These are phyloP conservation scores for Penicillium nucicola DNA, from an alignment of 495 filamentous ascomycete species.

Conservation along the genomic window DNA sequence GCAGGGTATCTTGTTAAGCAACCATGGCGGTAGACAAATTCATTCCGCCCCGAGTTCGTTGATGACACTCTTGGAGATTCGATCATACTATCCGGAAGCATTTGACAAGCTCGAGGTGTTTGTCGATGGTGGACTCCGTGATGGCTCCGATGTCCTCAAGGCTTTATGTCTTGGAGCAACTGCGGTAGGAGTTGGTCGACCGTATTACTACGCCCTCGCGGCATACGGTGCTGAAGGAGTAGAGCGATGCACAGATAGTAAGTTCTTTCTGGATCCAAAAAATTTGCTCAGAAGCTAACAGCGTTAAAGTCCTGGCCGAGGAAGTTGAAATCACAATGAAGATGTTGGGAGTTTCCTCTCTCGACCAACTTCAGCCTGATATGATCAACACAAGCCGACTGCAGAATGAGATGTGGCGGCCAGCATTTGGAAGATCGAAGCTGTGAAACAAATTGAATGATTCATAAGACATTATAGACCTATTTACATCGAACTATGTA, in stretches of 20 bases:
- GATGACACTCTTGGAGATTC: slow-evolving; percentile 13
- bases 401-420: slow-evolving; percentile 22
- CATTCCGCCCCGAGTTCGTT: slow-evolving; percentile 11
- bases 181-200: slow-evolving; percentile 12
- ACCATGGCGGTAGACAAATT: slow-evolving; percentile 14
- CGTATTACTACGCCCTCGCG: slow-evolving; percentile 17
- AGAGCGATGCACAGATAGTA: slow-evolving; percentile 18
- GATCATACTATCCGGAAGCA: slow-evolving; percentile 11
- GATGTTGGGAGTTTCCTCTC: slow-evolving; percentile 17
- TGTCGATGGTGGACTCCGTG: slow-evolving; percentile 13
- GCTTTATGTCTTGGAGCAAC: slow-evolving; percentile 15
- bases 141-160: slow-evolving; percentile 15
- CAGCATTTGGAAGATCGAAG: slow-evolving; percentile 10
- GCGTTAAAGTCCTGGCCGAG: slow-evolving; percentile 12
- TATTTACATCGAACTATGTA: not conserved
- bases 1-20: slow-evolving; percentile 14
- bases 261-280: not conserved
- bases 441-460: not conserved
- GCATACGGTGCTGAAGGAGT: slow-evolving; percentile 12
- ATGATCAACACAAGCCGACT: slow-evolving; percentile 20
- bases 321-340: slow-evolving; percentile 23
- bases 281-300: not conserved
- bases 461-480: not conserved
- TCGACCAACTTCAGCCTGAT: slow-evolving; percentile 15
- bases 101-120: slow-evolving; percentile 12